phyloP scores from a whole-genome alignment of 2,329 filamentous ascomycete genomes.

The Fusarium agapanthi region DNA sequence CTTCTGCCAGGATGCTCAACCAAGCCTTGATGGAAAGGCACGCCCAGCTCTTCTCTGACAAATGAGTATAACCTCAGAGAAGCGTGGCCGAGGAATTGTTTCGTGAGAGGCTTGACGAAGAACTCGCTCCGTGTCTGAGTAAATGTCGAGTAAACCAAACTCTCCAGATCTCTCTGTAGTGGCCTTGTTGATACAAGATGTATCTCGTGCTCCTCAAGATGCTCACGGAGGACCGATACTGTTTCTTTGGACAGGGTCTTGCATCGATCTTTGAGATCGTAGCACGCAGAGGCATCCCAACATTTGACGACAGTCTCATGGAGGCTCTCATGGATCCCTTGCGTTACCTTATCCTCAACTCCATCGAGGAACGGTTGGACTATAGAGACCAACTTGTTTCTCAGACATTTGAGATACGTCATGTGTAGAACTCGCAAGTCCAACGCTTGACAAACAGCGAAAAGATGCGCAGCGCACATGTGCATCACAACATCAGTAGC shows the following conservation, averaged over 20 bases:
- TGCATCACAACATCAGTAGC: neutral
- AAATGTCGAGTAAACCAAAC: fast-evolving
- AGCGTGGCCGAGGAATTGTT: fast-evolving
- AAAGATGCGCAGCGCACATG: neutral
- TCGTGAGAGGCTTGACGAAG: fast-evolving
- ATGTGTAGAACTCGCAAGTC: neutral
- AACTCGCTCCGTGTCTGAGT: neutral
- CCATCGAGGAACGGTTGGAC: fast-evolving
- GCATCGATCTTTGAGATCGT: neutral
- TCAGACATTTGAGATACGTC: neutral
- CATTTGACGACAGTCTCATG: no score
- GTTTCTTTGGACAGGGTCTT: neutral
- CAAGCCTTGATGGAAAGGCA: neutral
- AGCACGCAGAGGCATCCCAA: neutral
- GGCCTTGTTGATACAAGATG: fast-evolving
- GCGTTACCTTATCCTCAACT: fast-evolving
- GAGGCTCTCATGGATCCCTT: neutral
- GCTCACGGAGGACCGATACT: fast-evolving
- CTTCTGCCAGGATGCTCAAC: neutral
- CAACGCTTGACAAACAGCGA: neutral
- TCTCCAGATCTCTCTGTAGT: neutral
- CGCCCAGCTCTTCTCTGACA: neutral
- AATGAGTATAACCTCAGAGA: neutral
- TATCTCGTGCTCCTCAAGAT: no score
- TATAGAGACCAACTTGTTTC: neutral